Evolutionary conservation across 495 filamentous ascomycete species (phyloP).

Genomic region (Rostrohypoxylon terebratum): DNA sequence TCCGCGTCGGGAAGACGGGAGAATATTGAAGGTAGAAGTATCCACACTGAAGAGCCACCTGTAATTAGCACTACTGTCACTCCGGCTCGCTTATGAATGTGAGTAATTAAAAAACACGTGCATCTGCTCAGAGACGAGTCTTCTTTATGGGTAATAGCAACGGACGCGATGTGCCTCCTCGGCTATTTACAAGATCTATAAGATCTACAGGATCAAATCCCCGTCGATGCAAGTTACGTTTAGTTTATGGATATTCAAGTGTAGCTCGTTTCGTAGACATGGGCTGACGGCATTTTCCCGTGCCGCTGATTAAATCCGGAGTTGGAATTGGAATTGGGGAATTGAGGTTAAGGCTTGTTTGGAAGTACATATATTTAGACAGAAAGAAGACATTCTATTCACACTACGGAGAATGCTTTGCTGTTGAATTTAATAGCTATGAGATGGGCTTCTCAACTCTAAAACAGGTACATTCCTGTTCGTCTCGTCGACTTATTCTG

Average conservation of each 20-base stretch:
- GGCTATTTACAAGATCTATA: constrained; percentile 12
- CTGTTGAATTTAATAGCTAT: no score
- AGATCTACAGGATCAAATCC: background rate
- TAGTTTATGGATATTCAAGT: background rate
- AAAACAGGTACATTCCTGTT: no score
- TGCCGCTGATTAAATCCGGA: no score
- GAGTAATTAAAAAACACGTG: background rate
- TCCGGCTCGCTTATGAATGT: background rate
- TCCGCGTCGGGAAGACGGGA: constrained; percentile 16
- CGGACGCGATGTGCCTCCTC: background rate
- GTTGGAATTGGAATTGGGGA: no score
- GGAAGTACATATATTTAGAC: background rate
- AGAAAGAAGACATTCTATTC: no score
- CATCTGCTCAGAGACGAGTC: background rate
- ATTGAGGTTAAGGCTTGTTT: background rate
- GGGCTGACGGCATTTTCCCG: no score
- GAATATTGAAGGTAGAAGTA: background rate
- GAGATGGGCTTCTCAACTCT: no score
- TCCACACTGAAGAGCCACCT: constrained; percentile 3
- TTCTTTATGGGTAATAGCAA: constrained; percentile 10
- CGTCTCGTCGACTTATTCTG: no score
- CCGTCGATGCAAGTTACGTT: background rate
- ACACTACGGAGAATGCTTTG: no score
- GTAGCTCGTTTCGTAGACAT: background rate
- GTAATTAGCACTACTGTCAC: background rate